These are phyloP conservation scores for Skeletonema marinoi DNA, from an alignment of 108 stramenopile species.

Conservation along the genomic window DNA sequence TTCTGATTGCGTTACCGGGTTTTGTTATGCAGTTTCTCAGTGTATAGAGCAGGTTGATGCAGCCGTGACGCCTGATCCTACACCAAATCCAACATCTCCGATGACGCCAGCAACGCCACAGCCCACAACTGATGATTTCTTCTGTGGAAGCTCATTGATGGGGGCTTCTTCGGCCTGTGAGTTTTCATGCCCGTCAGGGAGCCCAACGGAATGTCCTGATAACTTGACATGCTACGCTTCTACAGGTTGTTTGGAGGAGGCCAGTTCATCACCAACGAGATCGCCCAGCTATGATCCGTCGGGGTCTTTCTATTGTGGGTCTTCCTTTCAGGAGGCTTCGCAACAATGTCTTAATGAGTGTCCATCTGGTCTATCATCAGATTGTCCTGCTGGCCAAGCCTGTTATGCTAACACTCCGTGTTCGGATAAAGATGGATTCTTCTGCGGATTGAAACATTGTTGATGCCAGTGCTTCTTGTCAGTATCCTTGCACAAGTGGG, in stretches of 20 bases:
- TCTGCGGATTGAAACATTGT: constrained; percentile 48
- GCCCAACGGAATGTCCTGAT: constrained; percentile 68
- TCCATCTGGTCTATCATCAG: constrained; percentile 34
- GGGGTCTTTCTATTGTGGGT: constrained; percentile 42
- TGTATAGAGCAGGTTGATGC: constrained; percentile 5
- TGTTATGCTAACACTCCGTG: constrained; percentile 58
- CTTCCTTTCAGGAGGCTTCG: constrained; percentile 36
- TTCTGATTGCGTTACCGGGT: constrained; percentile 10
- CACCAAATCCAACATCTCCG: not conserved
- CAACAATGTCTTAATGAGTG: constrained; percentile 24
- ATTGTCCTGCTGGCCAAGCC: constrained; percentile 40
- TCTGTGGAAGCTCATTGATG: constrained; percentile 73
- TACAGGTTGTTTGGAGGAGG: constrained; percentile 58
- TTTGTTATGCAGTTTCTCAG: constrained; percentile 30
- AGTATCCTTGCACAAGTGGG: constrained; percentile 33
- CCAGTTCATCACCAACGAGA: constrained; percentile 11
- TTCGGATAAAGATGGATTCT: constrained; percentile 37
- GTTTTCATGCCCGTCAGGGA: constrained; percentile 71
- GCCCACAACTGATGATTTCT: constrained; percentile 57
- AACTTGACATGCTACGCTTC: constrained; percentile 79
- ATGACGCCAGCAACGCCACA: not conserved
- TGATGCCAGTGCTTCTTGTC: constrained; percentile 47
- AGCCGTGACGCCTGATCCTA: not conserved
- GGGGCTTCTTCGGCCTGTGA: constrained; percentile 66
- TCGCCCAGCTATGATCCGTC: constrained; percentile 30